Percentiles rank a stretch among this genome's conserved stretches.
phyloP scores from a whole-genome alignment of 305 asterid species.

The Fraxinus floribunda region DNA sequence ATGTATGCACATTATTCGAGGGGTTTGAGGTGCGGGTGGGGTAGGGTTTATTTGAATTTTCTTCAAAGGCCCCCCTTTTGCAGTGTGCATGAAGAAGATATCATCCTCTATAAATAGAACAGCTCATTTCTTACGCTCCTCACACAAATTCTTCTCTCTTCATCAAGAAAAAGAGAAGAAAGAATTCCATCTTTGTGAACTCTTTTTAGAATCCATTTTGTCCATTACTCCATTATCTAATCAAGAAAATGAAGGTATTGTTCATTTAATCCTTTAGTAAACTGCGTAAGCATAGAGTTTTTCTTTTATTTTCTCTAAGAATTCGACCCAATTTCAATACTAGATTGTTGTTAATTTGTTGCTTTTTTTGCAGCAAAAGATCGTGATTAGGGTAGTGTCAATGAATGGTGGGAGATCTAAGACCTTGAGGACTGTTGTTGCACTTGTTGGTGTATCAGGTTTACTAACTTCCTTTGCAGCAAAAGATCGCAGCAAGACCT shows the following conservation, averaged over 20 bases:
- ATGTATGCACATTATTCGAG: background rate
- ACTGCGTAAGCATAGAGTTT: background rate
- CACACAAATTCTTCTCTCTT: background rate
- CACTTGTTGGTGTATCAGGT: too few relatives aligned
- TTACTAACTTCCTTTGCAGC: too few relatives aligned
- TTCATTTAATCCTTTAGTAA: background rate
- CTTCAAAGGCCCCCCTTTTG: background rate
- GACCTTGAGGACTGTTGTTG: too few relatives aligned
- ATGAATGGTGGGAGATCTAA: conserved; percentile 35
- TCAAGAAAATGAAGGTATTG: conserved; percentile 1
- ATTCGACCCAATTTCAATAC: background rate
- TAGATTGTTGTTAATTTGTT: background rate
- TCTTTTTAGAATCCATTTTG: background rate
- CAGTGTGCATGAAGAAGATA: background rate
- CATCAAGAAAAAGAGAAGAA: background rate
- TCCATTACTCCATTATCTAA: background rate
- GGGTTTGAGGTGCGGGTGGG: background rate
- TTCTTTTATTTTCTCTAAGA: background rate
- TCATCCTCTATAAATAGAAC: background rate
- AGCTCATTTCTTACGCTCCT: background rate
- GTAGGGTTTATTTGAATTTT: background rate
- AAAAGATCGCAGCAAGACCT: conserved; percentile 37
- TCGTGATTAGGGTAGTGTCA: conserved; percentile 33
- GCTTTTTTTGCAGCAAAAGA: conserved; percentile 32
- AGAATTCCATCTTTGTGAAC: background rate